A percentile compares a stretch with the other conserved stretches of the same genome.
phyloP scores from a whole-genome alignment of 2,329 filamentous ascomycete genomes.

The Beauveria scarabaeidicola region DNA sequence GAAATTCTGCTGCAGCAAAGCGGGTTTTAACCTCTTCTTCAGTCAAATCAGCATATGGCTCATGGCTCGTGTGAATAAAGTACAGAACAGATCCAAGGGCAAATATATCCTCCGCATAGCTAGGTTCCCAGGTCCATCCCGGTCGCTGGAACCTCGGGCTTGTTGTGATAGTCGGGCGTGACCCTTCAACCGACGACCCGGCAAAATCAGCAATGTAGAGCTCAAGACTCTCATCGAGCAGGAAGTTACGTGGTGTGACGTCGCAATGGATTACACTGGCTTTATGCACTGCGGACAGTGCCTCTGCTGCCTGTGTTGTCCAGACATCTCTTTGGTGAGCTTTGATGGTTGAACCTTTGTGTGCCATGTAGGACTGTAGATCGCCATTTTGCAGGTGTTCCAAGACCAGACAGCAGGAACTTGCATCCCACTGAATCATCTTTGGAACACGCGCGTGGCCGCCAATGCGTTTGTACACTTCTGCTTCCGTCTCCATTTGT shows the following conservation, averaged over 20 bases:
- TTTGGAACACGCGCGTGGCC: slow-evolving; percentile 15
- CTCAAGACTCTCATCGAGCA: slow-evolving; percentile 26
- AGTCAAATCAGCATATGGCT: background rate
- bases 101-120: background rate
- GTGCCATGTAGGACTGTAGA: slow-evolving; percentile 20
- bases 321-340: slow-evolving; percentile 13
- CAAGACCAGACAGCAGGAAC: slow-evolving; percentile 18
- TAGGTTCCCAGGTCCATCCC: slow-evolving; percentile 14
- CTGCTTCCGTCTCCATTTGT: slow-evolving; percentile 16
- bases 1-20: background rate
- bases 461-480: slow-evolving; percentile 19
- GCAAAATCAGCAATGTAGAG: slow-evolving; percentile 29
- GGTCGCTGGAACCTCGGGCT: slow-evolving; percentile 18
- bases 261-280: slow-evolving; percentile 31
- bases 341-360: background rate
- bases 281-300: slow-evolving; percentile 25
- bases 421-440: slow-evolving; percentile 17
- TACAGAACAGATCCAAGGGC: background rate
- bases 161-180: slow-evolving; percentile 16
- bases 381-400: slow-evolving; percentile 20
- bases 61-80: background rate
- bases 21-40: background rate
- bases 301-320: slow-evolving; percentile 25
- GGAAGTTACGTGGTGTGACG: slow-evolving; percentile 29
- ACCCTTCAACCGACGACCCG: slow-evolving; percentile 24